A percentile compares a stretch with the other conserved stretches of the same genome.
Conservation (phyloP, 2,329 filamentous ascomycete species). For the Aureobasidium zeae region DNA sequence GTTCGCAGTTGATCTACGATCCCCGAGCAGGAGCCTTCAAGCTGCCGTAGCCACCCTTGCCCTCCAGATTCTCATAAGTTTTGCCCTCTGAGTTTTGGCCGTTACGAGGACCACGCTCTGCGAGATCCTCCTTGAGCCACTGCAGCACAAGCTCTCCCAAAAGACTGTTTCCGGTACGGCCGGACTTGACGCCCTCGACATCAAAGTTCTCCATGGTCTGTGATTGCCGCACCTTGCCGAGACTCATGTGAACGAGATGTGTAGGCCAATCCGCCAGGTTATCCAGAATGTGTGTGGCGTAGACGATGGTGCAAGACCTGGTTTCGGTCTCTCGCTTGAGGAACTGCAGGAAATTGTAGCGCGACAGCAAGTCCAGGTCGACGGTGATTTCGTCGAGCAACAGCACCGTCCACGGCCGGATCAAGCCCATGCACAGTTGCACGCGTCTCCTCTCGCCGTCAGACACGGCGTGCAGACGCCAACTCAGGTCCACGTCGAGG, state of each 20-base stretch:
- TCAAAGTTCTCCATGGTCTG: conserved; percentile 65
- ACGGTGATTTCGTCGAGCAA: conserved; percentile 96
- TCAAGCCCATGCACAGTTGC: conserved; percentile 89
- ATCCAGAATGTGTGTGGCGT: conserved; percentile 94
- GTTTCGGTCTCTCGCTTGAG: conserved; percentile 77
- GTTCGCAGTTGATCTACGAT: not conserved
- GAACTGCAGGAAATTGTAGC: conserved; percentile 77
- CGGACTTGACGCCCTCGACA: conserved; percentile 39
- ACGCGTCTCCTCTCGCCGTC: conserved; percentile 88
- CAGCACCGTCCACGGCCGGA: conserved; percentile 84
- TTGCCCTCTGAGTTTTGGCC: conserved; percentile 52
- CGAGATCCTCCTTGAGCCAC: conserved; percentile 77
- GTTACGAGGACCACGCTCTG: conserved; percentile 67
- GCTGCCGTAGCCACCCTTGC: conserved; percentile 55
- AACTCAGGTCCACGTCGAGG: conserved; percentile 81
- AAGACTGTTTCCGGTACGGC: conserved; percentile 62
- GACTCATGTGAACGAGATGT: conserved; percentile 89
- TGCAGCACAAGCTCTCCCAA: conserved; percentile 78
- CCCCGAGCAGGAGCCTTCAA: conserved; percentile 34
- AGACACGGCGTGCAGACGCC: conserved; percentile 93
- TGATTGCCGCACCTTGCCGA: conserved; percentile 82
- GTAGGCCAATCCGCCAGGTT: conserved; percentile 92
- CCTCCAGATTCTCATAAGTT: conserved; percentile 51
- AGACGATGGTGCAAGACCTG: conserved; percentile 82
- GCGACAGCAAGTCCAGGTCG: conserved; percentile 78